phyloP scores from a whole-genome alignment of 2,329 filamentous ascomycete genomes.

The Sporothrix inflata region DNA sequence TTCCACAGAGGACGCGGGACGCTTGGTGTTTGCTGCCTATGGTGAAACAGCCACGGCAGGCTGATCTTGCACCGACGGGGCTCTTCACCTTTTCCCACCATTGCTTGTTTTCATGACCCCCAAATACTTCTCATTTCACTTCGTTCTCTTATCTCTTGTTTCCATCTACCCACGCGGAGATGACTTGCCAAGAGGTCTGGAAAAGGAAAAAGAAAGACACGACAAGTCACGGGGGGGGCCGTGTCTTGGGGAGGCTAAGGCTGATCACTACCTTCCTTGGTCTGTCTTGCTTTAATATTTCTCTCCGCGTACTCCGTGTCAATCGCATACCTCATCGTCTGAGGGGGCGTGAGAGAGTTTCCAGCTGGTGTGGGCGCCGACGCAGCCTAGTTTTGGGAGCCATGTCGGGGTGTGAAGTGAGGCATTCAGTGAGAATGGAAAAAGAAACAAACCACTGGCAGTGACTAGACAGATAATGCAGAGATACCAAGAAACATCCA shows the following conservation, averaged over 20 bases:
- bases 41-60: slow-evolving; percentile 11
- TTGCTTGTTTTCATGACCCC: not conserved
- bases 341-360: not conserved
- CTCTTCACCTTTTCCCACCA: not conserved
- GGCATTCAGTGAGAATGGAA: not conserved
- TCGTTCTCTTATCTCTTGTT: not conserved
- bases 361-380: not conserved
- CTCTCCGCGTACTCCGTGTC: not conserved
- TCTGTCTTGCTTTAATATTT: not conserved
- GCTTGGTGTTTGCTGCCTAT: not conserved
- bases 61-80: not conserved
- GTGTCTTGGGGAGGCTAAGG: not conserved
- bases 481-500: not conserved
- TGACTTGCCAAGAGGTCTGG: not conserved
- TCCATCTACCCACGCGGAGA: not conserved
- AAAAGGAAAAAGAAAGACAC: not conserved
- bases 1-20: not conserved
- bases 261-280: not conserved
- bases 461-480: not conserved
- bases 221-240: not conserved
- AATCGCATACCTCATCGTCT: not conserved
- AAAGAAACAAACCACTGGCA: not conserved
- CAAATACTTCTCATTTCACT: not conserved
- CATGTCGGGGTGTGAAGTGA: not conserved
- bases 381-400: too few relatives aligned